Evolutionary conservation across 2,329 filamentous ascomycete genomes (phyloP).

Genomic region (Cladobotryum protrusum): DNA sequence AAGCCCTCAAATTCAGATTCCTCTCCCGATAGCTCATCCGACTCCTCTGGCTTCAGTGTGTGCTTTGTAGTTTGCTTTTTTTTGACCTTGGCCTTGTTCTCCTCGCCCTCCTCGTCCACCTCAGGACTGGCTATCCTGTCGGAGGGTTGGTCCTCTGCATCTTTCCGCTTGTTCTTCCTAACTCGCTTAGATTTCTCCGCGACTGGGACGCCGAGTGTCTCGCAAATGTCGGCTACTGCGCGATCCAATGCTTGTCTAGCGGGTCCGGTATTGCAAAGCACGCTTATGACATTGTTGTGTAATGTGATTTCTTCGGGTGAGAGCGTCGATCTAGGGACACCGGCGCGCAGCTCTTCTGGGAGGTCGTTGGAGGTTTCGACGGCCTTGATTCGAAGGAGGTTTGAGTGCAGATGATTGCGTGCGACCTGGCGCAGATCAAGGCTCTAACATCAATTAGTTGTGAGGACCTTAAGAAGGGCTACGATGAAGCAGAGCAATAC

Average conservation of each 20-base stretch:
- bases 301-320: slow-evolving; percentile 45
- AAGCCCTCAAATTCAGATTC: slow-evolving; percentile 34
- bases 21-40: slow-evolving; percentile 20
- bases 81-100: not conserved
- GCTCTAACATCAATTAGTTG: slow-evolving; percentile 30
- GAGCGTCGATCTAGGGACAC: slow-evolving; percentile 44
- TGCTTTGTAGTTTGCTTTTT: not conserved
- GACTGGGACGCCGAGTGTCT: slow-evolving; percentile 40
- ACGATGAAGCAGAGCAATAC: no score
- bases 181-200: slow-evolving; percentile 34
- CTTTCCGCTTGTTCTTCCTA: slow-evolving; percentile 27
- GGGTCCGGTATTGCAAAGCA: slow-evolving; percentile 45
- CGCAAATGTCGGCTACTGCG: slow-evolving; percentile 44
- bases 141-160: slow-evolving; percentile 24
- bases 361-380: slow-evolving; percentile 46
- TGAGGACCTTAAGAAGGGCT: not conserved
- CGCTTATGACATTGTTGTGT: slow-evolving; percentile 55
- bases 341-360: slow-evolving; percentile 41
- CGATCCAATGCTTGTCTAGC: slow-evolving; percentile 45
- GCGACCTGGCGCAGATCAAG: slow-evolving; percentile 54
- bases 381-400: slow-evolving; percentile 47
- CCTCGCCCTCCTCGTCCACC: not conserved
- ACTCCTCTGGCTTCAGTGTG: slow-evolving; percentile 10
- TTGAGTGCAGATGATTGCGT: slow-evolving; percentile 49
- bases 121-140: slow-evolving; percentile 14